phyloP scores from a whole-genome alignment of 345 rosid species.

The Gossypium herbaceum region DNA sequence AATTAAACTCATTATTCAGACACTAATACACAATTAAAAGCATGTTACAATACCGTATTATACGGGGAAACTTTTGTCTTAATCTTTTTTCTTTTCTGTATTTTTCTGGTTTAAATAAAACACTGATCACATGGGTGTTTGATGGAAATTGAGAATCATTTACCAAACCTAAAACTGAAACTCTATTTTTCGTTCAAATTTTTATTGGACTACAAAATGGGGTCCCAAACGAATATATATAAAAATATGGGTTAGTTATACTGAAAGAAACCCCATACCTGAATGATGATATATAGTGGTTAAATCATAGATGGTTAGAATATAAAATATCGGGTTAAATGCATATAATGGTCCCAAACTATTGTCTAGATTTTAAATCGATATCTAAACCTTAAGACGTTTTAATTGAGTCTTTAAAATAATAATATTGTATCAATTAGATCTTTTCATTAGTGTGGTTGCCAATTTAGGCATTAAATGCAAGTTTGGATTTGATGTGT shows the following conservation, averaged over 20 bases:
- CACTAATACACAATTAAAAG: background rate
- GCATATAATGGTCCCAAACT: too few relatives aligned
- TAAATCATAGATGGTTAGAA: background rate
- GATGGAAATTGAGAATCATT: slow-evolving; percentile 22
- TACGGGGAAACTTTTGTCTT: slow-evolving; percentile 24
- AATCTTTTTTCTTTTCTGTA: slow-evolving; percentile 15
- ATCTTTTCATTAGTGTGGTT: too few relatives aligned
- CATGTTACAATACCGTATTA: slow-evolving; percentile 26
- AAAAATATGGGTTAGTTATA: slow-evolving; percentile 14
- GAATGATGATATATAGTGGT: slow-evolving; percentile 7
- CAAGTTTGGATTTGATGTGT: too few relatives aligned
- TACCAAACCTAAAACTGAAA: slow-evolving; percentile 22
- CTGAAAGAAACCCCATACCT: slow-evolving; percentile 44
- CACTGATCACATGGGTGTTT: slow-evolving; percentile 26
- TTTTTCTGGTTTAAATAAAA: slow-evolving; percentile 20
- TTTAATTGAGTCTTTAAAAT: too few relatives aligned
- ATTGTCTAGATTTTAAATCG: too few relatives aligned
- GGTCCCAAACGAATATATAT: slow-evolving; percentile 9
- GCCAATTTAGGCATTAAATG: too few relatives aligned
- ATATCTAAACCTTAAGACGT: too few relatives aligned
- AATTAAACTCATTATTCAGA: too few relatives aligned
- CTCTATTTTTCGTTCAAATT: background rate
- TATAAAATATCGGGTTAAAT: background rate
- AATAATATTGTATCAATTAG: too few relatives aligned
- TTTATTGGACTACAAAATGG: slow-evolving; percentile 14